phyloP scores from a whole-genome alignment of 116 monocot genomes.

The Zostera marina region DNA sequence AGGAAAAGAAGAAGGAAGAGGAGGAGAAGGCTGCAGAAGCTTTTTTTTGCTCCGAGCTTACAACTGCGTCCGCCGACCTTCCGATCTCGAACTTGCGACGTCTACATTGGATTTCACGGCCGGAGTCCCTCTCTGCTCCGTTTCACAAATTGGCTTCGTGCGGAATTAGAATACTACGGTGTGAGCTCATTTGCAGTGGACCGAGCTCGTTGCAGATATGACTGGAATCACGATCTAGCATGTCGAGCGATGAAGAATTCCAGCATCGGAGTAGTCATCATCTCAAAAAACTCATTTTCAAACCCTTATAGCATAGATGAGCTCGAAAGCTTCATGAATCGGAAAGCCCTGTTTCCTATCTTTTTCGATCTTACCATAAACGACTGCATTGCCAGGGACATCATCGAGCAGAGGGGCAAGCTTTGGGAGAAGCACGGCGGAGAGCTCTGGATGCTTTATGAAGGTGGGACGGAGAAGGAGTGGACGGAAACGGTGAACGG shows the following conservation, averaged over 20 bases:
- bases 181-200: slow-evolving; percentile 82
- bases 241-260: slow-evolving; percentile 46
- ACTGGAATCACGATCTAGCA: slow-evolving; percentile 16
- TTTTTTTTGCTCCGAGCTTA: slow-evolving; percentile 15
- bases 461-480: slow-evolving; percentile 51
- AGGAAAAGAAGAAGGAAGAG: slow-evolving; percentile 36
- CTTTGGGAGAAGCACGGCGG: slow-evolving; percentile 90
- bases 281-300: slow-evolving; percentile 69
- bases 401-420: slow-evolving; percentile 68
- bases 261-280: slow-evolving; percentile 55
- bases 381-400: slow-evolving; percentile 78
- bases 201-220: slow-evolving; percentile 22
- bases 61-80: slow-evolving; percentile 29
- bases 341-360: slow-evolving; percentile 62
- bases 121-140: slow-evolving; percentile 57
- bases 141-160: slow-evolving; percentile 88
- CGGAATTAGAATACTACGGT: slow-evolving; percentile 78
- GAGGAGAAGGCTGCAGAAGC: slow-evolving; percentile 26
- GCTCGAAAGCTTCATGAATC: slow-evolving; percentile 47
- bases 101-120: slow-evolving; percentile 89
- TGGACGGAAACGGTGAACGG: slow-evolving; percentile 82
- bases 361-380: slow-evolving; percentile 49
- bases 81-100: slow-evolving; percentile 48
- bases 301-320: slow-evolving; percentile 78
- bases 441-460: slow-evolving; percentile 69